phyloP scores from a whole-genome alignment of 495 filamentous ascomycete genomes.

The Penicillium cataractarum region DNA sequence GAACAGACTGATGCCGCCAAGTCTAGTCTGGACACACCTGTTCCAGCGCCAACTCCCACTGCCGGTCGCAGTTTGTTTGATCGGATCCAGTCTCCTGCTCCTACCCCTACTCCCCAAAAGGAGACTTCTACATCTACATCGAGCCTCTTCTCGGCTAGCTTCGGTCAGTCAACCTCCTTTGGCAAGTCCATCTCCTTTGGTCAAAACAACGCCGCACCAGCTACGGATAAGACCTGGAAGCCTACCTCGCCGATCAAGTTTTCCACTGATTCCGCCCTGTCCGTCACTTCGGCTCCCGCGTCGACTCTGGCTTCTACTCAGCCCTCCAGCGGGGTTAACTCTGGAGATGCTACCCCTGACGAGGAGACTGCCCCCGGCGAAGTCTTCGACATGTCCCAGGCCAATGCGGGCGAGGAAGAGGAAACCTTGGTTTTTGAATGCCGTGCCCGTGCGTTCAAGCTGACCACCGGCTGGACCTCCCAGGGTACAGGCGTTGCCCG shows the following conservation, averaged over 20 bases:
- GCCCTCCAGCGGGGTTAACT: constrained; percentile 41
- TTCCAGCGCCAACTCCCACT: constrained; percentile 35
- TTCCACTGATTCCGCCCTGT: constrained; percentile 8
- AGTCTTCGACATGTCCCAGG: constrained; percentile 61
- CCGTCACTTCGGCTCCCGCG: constrained; percentile 37
- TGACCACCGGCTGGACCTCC: constrained; percentile 53
- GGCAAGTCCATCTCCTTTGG: neutral
- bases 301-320: constrained; percentile 39
- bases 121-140: constrained; percentile 28
- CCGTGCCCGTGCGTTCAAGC: constrained; percentile 64
- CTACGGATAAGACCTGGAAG: constrained; percentile 58
- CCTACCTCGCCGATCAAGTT: constrained; percentile 56
- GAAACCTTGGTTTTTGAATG: constrained; percentile 66
- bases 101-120: constrained; percentile 24
- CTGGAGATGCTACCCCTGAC: constrained; percentile 61
- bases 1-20: constrained; percentile 30
- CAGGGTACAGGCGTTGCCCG: constrained; percentile 68
- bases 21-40: constrained; percentile 32
- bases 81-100: constrained; percentile 45
- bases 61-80: constrained; percentile 61
- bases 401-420: constrained; percentile 71
- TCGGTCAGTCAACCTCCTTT: neutral
- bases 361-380: constrained; percentile 56
- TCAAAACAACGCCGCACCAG: constrained; percentile 19
- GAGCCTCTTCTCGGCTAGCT: constrained; percentile 28